Evolutionary conservation across 2,329 filamentous ascomycete species (phyloP), one percentile per base, ranked within the genome.

Genomic region (Talaromyces funiculosus): DNA sequence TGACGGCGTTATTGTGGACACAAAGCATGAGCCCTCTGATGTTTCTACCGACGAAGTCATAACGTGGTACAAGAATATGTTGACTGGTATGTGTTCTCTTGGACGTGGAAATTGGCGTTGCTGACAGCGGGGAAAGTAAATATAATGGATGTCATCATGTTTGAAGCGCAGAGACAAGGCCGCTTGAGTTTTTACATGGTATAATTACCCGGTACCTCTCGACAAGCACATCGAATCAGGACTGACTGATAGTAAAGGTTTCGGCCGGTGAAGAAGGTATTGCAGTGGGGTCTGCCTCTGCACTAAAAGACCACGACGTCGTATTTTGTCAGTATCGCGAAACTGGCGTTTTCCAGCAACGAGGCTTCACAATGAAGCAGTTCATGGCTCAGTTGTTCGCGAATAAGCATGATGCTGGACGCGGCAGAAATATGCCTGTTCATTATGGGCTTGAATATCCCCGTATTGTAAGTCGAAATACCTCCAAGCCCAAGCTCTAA

Each of bases 91-190:
- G 51, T 26, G 8, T 8, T 10, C 26, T 31, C 26, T n/a, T 12
- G 1, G 24, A 6, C 18, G 31, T 5, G 1, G 18, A 16, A 8
- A 31, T 53, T 12, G 51, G 26, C 18, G 24, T n/a, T 2, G 33
- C 51, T 53, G 18, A 53, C 10, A n/a, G n/a, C 24, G 12, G 14
- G 10, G 7, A 3, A 38, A 81, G 84, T 88, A 60, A 86, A 89
- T 60, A 89, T 97, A 66, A 94, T 99, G 91, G 94, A 99, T 72
- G 75, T 96, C 59, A 90, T 97, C 72, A 97, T 97, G 92, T 97
- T 96, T 71, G 94, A 99, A 70, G 92, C 94, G 0, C 94, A 99
- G 76, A 83, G 94, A 49, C 94, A 99, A 76, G 92, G 92, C n/a
- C 86, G 91, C 20, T 78, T 96, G 60, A 92, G 88, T 74, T 99